Evolutionary conservation across 208 protist species (phyloP), one percentile per base, ranked within the genome.

Genomic region (Leishmania amazonensis): DNA sequence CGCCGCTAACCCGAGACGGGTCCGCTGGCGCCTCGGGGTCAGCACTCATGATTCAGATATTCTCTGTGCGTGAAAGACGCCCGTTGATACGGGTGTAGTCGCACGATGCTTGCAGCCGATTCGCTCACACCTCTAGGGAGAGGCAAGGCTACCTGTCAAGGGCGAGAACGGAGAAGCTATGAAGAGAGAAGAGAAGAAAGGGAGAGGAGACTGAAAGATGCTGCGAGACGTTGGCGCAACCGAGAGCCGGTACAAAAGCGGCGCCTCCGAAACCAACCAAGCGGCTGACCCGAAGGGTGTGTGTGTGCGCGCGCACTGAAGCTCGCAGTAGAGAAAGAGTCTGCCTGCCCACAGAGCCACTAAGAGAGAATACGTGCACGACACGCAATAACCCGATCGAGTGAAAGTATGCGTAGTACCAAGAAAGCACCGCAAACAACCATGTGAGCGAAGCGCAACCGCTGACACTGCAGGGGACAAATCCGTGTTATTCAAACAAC

Each of bases 1-100:
- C 93, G 51, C 93, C 93, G 31, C 84, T 93, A 31, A 88, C 76
- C 28, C 90, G 88, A 53, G 83, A 89, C 51, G 88, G 81, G 85
- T 94, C 81, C 64, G 85, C 84, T 24, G 89, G 90, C 54, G 87
- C 89, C 19, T 94, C 89, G 75, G 93, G 93, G 76, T 94, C 93
- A 7, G 93, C 89, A 58, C 93, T 96, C 93, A 96, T 96, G 45
- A 42, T 17, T 64, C 7, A 1, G 21, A 4, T 42, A 74, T 38
- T 7, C 5, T 58, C 40, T 64, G 19, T 57, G 35, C 24, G 38
- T 65, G 75, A 51, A 51, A 65, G 42, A 0, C 24, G n/a, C 1
- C 8, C 68, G 13, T 60, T 40, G 38, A 42, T 53, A 64, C 38
- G 40, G 67, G n/a, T 54, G n/a, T 76, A 21, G 73, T 62, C 38